These are phyloP conservation scores for Suillus placidus DNA, from an alignment of 768 basidiomycete species.

Conservation along the genomic window DNA sequence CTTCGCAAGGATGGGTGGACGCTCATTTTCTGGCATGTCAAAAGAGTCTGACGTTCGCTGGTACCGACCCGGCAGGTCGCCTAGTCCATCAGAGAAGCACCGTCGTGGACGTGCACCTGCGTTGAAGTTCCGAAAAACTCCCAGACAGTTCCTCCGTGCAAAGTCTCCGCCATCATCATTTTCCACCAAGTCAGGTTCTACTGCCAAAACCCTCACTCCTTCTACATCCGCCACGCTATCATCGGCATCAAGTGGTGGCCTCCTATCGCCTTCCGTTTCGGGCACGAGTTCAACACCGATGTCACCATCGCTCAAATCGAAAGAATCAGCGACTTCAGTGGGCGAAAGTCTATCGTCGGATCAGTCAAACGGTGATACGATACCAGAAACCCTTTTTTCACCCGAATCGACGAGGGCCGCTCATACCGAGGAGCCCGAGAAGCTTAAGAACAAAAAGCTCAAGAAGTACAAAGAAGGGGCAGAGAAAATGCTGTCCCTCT, in stretches of 20 bases:
- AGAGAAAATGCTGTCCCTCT: conserved; percentile 82
- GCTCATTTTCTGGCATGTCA: conserved; percentile 62
- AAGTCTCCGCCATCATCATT: conserved; percentile 59
- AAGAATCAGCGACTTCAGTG: conserved; percentile 76
- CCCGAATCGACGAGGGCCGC: conserved; percentile 38
- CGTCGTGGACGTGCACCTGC: conserved; percentile 71
- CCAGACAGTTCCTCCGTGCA: conserved; percentile 71
- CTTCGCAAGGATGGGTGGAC: conserved; percentile 47
- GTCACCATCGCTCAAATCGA: conserved; percentile 77
- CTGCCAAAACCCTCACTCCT: conserved; percentile 40
- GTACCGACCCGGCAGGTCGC: conserved; percentile 44
- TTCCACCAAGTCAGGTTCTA: conserved; percentile 33
- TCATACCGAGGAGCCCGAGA: conserved; percentile 51
- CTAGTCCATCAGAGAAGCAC: conserved; percentile 53
- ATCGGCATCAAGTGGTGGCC: conserved; percentile 47
- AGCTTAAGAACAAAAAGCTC: conserved; percentile 71
- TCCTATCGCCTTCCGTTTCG: conserved; percentile 69
- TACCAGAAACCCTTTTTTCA: conserved; percentile 23
- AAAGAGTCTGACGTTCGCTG: conserved; percentile 50
- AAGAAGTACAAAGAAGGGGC: conserved; percentile 89
- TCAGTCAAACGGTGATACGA: conserved; percentile 59
- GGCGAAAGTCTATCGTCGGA: conserved; percentile 75
- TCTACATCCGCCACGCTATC: conserved; percentile 45
- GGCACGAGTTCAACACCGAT: conserved; percentile 44
- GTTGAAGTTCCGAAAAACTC: conserved; percentile 72